Percentiles rank a stretch among this genome's conserved stretches.
Evolutionary conservation across 1,284 basidiomycete species (phyloP).

Genomic region (Golubevia pallescens): DNA sequence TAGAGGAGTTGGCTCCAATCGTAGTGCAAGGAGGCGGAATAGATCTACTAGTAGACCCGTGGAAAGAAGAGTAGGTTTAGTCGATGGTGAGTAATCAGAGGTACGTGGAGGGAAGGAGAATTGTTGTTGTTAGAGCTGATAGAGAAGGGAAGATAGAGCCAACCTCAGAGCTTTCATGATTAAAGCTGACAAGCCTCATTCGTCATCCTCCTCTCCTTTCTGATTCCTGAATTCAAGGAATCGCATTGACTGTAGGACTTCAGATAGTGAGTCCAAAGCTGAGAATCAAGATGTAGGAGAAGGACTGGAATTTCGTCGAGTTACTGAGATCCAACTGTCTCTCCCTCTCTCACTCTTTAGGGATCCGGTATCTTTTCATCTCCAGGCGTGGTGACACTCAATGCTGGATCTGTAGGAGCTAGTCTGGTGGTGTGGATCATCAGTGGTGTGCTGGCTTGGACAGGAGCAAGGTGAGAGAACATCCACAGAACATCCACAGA

Average conservation of each 20-base stretch:
- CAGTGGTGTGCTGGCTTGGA: slow-evolving; percentile 52
- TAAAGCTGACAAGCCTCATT: too few relatives aligned
- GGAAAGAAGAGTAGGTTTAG: slow-evolving; percentile 2
- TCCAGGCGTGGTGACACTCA: slow-evolving; percentile 55
- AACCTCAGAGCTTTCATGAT: too few relatives aligned
- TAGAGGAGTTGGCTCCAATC: slow-evolving; percentile 1
- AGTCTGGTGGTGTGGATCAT: slow-evolving; percentile 51
- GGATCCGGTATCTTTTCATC: slow-evolving; percentile 61
- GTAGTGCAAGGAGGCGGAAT: neutral
- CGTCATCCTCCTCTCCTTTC: neutral
- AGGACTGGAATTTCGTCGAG: neutral
- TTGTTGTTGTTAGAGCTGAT: too few relatives aligned
- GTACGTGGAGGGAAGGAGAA: neutral
- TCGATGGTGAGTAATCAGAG: neutral
- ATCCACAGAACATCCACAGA: too few relatives aligned
- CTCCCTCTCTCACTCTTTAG: slow-evolving; percentile 1
- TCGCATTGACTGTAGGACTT: slow-evolving; percentile 52
- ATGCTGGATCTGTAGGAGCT: slow-evolving; percentile 52
- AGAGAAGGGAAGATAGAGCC: neutral
- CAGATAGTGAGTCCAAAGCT: slow-evolving; percentile 28
- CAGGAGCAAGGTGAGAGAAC: too few relatives aligned
- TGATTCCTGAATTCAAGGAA: slow-evolving; percentile 6
- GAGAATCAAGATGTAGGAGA: too few relatives aligned
- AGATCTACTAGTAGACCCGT: slow-evolving; percentile 5
- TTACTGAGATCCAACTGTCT: too few relatives aligned